Conservation (phyloP, 805 yeast genomes). For the Barnettozyma populi region DNA sequence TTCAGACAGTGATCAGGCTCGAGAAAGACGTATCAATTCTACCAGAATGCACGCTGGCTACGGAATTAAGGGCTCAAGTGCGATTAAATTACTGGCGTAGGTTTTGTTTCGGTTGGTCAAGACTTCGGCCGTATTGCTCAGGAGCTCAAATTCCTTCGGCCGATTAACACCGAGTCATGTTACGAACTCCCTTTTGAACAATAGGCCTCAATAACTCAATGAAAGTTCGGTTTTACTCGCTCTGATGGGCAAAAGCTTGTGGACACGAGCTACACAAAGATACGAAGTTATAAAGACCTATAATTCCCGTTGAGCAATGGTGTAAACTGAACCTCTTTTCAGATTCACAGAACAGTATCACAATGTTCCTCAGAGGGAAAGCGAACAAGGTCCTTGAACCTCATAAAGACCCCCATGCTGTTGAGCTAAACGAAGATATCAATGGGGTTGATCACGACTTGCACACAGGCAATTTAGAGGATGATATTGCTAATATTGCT, state of each 20-base stretch:
- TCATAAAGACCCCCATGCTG: not conserved
- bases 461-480: not conserved
- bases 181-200: not conserved
- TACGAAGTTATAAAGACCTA: not conserved
- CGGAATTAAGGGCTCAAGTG: no score
- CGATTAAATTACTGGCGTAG: no score
- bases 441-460: not conserved
- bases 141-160: not conserved
- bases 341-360: no score
- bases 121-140: not conserved
- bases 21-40: no score
- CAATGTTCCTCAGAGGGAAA: not conserved
- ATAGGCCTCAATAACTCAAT: not conserved
- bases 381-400: not conserved
- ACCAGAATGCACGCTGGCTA: no score
- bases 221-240: not conserved
- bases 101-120: no score
- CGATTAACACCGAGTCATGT: not conserved
- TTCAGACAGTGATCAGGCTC: no score
- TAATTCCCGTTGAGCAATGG: not conserved
- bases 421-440: not conserved
- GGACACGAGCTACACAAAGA: not conserved
- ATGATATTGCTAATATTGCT: slow-evolving; percentile 3
- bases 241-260: not conserved
- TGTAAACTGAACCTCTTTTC: not conserved